Conservation (phyloP, 192 early-diverging fungal genomes). For the Coemansia sp. region DNA sequence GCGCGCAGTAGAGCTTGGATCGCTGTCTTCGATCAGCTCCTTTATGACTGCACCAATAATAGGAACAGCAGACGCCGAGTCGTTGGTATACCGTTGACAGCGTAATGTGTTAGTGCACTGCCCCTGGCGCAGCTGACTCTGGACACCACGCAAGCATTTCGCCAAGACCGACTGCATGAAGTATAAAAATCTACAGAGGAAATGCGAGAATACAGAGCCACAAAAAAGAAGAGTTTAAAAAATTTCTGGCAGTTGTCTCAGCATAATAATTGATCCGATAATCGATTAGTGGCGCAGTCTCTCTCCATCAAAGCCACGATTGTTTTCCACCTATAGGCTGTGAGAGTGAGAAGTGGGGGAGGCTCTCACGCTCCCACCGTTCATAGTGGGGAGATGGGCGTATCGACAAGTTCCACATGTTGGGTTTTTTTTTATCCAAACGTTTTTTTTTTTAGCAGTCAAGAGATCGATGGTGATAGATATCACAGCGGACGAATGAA, state of each 20-base stretch:
- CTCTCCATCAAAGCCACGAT: too few relatives aligned
- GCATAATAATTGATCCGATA: neutral
- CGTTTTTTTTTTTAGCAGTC: neutral
- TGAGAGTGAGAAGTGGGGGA: neutral
- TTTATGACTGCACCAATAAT: neutral
- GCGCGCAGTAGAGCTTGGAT: constrained; percentile 1
- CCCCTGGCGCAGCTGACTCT: neutral
- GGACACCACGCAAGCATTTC: constrained; percentile 1
- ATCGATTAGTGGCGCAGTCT: constrained; percentile 2
- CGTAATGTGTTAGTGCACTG: neutral
- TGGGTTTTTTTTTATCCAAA: constrained; percentile 11
- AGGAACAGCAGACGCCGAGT: neutral
- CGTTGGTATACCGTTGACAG: neutral
- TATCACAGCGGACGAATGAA: neutral
- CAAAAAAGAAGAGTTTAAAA: neutral
- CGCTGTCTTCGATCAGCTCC: neutral
- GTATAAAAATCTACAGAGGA: neutral
- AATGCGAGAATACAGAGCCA: neutral
- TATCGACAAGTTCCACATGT: constrained; percentile 45
- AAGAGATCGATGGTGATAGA: neutral
- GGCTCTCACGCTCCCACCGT: too few relatives aligned
- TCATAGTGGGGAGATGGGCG: constrained; percentile 4
- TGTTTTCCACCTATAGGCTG: neutral
- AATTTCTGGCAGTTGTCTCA: neutral
- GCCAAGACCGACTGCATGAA: constrained; percentile 10